Evolutionary conservation across 1,139 yeast genomes (phyloP).

Genomic region (Spencermartinsiella ligniputridi): DNA sequence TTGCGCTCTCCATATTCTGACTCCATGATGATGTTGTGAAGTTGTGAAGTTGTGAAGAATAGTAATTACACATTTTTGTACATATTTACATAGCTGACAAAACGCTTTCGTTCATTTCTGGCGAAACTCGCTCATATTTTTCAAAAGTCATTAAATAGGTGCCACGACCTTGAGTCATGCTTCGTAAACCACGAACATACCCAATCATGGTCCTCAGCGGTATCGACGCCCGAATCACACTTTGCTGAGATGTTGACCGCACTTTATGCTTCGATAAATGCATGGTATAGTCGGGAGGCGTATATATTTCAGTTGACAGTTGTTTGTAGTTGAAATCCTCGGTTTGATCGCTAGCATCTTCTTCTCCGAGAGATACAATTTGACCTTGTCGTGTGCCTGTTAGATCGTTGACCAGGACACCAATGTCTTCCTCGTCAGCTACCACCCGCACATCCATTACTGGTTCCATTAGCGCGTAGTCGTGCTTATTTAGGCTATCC

Average conservation of each 20-base stretch:
- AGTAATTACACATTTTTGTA: no score
- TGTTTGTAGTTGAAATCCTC: constrained; percentile 20
- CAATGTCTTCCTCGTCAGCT: constrained; percentile 68
- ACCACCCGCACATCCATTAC: constrained; percentile 73
- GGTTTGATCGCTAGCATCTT: constrained; percentile 24
- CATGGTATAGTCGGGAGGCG: constrained; percentile 40
- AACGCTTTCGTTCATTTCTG: constrained; percentile 7
- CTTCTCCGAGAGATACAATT: constrained; percentile 45
- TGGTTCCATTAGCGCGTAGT: constrained; percentile 71
- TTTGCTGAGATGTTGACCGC: constrained; percentile 31
- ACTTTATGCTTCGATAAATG: constrained; percentile 37
- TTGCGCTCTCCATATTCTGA: no score
- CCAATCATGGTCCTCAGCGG: constrained; percentile 92
- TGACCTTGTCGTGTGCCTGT: constrained; percentile 67
- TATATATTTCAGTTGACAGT: constrained; percentile 32
- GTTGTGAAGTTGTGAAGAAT: no score
- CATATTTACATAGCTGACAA: not conserved
- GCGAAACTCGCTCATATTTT: constrained; percentile 51
- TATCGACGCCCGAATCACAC: constrained; percentile 66
- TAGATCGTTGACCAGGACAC: constrained; percentile 78
- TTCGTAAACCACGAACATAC: constrained; percentile 68
- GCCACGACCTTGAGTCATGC: constrained; percentile 88
- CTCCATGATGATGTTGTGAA: no score
- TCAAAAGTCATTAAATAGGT: constrained; percentile 72
- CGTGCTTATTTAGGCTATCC: constrained; percentile 24